These are phyloP conservation scores for Pythium phragmiticola DNA, from an alignment of 352 stramenopile species.

Conservation along the genomic window DNA sequence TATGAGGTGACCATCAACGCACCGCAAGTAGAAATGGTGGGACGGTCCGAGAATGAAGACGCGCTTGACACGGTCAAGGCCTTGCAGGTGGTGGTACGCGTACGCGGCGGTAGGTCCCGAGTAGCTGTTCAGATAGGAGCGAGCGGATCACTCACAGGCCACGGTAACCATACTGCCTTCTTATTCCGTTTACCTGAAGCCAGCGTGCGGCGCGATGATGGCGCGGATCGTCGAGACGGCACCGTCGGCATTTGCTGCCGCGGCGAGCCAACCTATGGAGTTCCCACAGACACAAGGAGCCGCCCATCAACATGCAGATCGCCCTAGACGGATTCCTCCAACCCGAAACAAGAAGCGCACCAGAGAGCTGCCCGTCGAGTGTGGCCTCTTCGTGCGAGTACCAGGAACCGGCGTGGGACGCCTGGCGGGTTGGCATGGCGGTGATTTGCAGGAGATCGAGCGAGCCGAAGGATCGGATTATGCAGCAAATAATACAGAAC, in stretches of 20 bases:
- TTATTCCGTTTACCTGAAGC: constrained; percentile 46
- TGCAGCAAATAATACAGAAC: background rate
- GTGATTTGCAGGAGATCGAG: background rate
- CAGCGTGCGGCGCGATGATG: constrained; percentile 87
- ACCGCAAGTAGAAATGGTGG: constrained; percentile 95
- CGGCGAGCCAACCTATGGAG: constrained; percentile 58
- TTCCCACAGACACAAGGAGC: too few relatives aligned
- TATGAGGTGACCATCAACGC: constrained; percentile 20
- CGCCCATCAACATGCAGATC: too few relatives aligned
- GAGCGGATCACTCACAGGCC: too few relatives aligned
- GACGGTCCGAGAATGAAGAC: constrained; percentile 94
- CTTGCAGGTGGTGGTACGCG: constrained; percentile 89
- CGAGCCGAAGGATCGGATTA: background rate
- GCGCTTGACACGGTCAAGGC: constrained; percentile 65
- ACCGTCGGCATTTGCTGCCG: constrained; percentile 36
- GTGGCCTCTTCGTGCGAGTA: constrained; percentile 67
- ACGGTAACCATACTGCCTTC: too few relatives aligned
- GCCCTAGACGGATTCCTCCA: too few relatives aligned
- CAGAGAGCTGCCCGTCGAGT: constrained; percentile 59
- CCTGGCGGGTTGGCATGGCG: constrained; percentile 39
- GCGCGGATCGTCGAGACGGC: constrained; percentile 50
- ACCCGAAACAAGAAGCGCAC: constrained; percentile 25
- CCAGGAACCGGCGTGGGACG: constrained; percentile 82
- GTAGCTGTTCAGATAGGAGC: constrained; percentile 57
- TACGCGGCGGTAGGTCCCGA: constrained; percentile 93